Evolutionary conservation across 2,329 filamentous ascomycete species (phyloP).

Genomic region (Hypoxylon sp.): DNA sequence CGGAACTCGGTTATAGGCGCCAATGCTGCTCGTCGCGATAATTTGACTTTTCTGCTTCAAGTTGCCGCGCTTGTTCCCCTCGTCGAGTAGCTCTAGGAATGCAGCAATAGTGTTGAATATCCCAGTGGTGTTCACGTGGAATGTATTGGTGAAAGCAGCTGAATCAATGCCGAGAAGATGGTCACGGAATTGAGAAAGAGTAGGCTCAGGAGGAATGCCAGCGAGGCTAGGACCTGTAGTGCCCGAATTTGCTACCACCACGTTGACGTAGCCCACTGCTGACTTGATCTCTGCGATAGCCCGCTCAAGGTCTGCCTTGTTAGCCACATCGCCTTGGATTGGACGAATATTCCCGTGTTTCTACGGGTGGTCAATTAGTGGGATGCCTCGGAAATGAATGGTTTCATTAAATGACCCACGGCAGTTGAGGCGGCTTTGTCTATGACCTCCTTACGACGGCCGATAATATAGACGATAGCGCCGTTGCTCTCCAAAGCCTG

Average conservation of each 20-base stretch:
- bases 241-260: slow-evolving; percentile 72
- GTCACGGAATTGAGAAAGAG: slow-evolving; percentile 42
- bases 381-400: slow-evolving; percentile 38
- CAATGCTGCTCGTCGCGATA: slow-evolving; percentile 76
- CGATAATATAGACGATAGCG: slow-evolving; percentile 67
- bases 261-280: slow-evolving; percentile 71
- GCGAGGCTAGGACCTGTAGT: slow-evolving; percentile 56
- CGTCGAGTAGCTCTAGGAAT: slow-evolving; percentile 72
- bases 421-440: slow-evolving; percentile 57
- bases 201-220: slow-evolving; percentile 58
- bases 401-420: slow-evolving; percentile 42
- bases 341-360: slow-evolving; percentile 51
- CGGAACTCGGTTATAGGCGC: slow-evolving; percentile 71
- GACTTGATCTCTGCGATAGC: slow-evolving; percentile 68
- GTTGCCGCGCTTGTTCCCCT: slow-evolving; percentile 67
- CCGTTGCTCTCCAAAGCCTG: slow-evolving; percentile 65
- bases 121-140: slow-evolving; percentile 71
- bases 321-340: slow-evolving; percentile 54
- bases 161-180: slow-evolving; percentile 52
- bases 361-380: slow-evolving; percentile 35
- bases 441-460: slow-evolving; percentile 62
- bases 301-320: slow-evolving; percentile 64
- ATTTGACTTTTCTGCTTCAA: slow-evolving; percentile 60
- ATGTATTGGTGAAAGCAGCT: slow-evolving; percentile 70
- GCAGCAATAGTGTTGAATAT: slow-evolving; percentile 75